Evolutionary conservation across 2,329 filamentous ascomycete genomes (phyloP).

Genomic region (Diaporthe aspalathi): DNA sequence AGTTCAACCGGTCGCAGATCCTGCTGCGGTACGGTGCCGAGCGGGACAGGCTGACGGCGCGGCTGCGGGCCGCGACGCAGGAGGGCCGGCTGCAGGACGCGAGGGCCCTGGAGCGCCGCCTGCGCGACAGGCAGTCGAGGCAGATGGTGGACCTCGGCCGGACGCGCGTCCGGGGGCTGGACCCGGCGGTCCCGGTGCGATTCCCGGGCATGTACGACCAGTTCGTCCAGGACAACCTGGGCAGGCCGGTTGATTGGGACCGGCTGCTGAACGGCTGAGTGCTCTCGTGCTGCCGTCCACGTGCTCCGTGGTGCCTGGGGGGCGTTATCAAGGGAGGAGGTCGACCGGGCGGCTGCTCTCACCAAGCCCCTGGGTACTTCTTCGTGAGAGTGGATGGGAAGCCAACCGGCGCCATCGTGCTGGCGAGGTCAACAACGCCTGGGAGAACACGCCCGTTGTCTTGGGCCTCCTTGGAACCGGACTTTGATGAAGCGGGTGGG

Average conservation of each 20-base stretch:
- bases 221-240: constrained; percentile 35
- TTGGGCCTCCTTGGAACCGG: neutral
- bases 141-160: constrained; percentile 35
- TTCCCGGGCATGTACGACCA: constrained; percentile 38
- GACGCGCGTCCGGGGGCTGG: constrained; percentile 21
- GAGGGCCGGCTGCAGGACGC: constrained; percentile 53
- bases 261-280: constrained; percentile 32
- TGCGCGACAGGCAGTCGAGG: constrained; percentile 11
- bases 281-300: neutral
- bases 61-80: constrained; percentile 65
- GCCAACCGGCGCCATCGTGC: constrained; percentile 36
- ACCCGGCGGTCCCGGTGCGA: constrained; percentile 33
- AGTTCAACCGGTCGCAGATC: constrained; percentile 34
- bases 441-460: constrained; percentile 31
- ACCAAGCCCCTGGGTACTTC: constrained; percentile 30
- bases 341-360: neutral
- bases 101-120: constrained; percentile 30
- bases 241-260: constrained; percentile 34
- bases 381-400: constrained; percentile 34
- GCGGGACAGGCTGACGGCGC: constrained; percentile 9
- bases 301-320: no score
- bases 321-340: neutral
- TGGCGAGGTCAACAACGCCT: constrained; percentile 37
- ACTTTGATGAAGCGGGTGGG: constrained; percentile 9
- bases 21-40: constrained; percentile 28